Evolutionary conservation across 208 protist species (phyloP).

Genomic region (Trichomonas vaginalis): DNA sequence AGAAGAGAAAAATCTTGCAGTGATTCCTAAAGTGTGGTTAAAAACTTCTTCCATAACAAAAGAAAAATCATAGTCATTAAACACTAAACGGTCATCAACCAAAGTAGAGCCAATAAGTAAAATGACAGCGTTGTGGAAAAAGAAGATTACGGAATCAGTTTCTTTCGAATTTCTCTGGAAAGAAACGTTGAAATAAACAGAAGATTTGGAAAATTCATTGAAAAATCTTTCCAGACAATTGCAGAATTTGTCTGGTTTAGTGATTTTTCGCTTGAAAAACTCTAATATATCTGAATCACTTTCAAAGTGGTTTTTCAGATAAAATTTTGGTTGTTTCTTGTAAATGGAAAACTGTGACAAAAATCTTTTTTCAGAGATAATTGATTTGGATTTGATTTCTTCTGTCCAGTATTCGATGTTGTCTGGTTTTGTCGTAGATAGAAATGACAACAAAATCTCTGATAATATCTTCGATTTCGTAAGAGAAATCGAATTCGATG

Average conservation of each 20-base stretch:
- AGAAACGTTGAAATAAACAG: background rate
- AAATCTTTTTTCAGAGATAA: background rate
- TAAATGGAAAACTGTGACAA: background rate
- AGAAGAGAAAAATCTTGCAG: background rate
- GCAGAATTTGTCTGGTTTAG: background rate
- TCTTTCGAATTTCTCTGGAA: background rate
- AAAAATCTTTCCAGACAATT: background rate
- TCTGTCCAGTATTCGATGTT: background rate
- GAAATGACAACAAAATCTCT: background rate
- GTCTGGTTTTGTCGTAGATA: background rate
- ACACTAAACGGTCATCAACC: background rate
- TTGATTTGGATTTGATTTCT: background rate
- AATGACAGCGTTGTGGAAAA: background rate
- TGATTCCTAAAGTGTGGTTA: background rate
- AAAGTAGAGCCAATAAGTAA: background rate
- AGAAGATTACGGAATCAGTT: background rate
- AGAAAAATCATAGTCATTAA: background rate
- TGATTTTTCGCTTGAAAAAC: background rate
- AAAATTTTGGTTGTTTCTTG: background rate
- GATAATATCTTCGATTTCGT: background rate
- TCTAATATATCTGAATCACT: background rate
- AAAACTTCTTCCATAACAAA: background rate
- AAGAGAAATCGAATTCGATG: background rate
- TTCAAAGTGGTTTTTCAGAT: background rate
- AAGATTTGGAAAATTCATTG: background rate